These are phyloP conservation scores for Gnomoniopsis sp. DNA, from an alignment of 2,329 filamentous ascomycete species.

Conservation along the genomic window DNA sequence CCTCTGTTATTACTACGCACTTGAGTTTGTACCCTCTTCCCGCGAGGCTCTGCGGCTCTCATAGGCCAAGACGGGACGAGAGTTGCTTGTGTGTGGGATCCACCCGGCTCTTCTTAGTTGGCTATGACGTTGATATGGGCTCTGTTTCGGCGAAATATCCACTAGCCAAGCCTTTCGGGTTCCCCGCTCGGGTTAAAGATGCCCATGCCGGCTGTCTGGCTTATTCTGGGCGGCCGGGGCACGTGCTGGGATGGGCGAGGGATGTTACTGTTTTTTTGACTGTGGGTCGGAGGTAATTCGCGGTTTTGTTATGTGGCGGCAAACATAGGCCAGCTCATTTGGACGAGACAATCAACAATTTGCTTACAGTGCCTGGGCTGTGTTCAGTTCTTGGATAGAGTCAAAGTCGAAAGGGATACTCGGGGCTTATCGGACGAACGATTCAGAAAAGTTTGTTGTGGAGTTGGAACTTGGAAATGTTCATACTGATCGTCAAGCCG, in stretches of 20 bases:
- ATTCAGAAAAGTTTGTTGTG: neutral
- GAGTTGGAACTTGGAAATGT: neutral
- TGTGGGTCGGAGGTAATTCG: neutral
- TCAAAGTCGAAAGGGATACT: too few species aligned
- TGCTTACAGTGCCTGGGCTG: neutral
- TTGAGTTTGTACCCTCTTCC: neutral
- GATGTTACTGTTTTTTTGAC: neutral
- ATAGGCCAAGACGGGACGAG: conserved; percentile 12
- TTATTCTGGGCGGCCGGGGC: conserved; percentile 1
- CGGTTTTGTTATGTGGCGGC: neutral
- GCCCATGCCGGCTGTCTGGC: neutral
- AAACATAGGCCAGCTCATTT: neutral
- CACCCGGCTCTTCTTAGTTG: neutral
- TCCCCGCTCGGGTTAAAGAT: conserved; percentile 15
- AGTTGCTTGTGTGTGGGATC: neutral
- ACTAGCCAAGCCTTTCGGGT: conserved; percentile 13
- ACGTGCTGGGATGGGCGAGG: neutral
- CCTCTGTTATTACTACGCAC: too few species aligned
- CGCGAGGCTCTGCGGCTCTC: conserved; percentile 3
- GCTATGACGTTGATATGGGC: conserved; percentile 11
- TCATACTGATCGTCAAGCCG: neutral
- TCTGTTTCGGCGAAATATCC: conserved; percentile 7
- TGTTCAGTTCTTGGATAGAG: neutral
- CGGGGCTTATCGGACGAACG: neutral
- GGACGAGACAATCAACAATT: neutral